A percentile compares a stretch with the other conserved stretches of the same genome.
phyloP scores from a whole-genome alignment of 345 rosid species.

The Populus pruinosa region DNA sequence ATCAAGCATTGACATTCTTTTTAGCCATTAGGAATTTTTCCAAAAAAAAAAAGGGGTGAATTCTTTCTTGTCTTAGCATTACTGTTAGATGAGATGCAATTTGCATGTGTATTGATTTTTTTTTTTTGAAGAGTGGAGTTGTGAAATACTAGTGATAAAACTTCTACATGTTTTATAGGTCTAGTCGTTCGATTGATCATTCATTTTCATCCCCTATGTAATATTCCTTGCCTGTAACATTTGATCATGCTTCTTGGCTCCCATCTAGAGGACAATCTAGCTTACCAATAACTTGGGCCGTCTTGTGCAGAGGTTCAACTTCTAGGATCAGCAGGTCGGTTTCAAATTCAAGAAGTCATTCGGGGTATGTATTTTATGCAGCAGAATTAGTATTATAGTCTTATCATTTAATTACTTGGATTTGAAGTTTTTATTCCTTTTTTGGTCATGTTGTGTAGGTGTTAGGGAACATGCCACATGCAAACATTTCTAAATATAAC shows the following conservation, averaged over 20 bases:
- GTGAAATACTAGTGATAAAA: conserved; percentile 2
- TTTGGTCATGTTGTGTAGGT: background rate
- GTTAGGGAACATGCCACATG: background rate
- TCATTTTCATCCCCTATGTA: conserved; percentile 37
- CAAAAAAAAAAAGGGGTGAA: background rate
- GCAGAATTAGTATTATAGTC: background rate
- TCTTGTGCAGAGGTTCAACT: conserved; percentile 47
- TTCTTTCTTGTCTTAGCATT: background rate
- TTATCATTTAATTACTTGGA: background rate
- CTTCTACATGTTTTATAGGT: conserved; percentile 37
- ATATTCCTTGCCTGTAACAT: conserved; percentile 4
- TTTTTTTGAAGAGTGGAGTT: background rate
- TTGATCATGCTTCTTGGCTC: background rate
- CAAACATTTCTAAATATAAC: background rate
- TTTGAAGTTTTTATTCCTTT: background rate
- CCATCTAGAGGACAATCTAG: background rate
- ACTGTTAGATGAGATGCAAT: background rate
- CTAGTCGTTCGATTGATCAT: conserved; percentile 30
- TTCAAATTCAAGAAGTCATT: conserved; percentile 64
- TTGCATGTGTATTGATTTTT: background rate
- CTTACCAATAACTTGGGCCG: conserved; percentile 2
- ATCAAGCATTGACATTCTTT: background rate
- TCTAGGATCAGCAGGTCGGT: conserved; percentile 49
- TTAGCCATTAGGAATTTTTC: background rate
- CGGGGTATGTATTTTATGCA: conserved; percentile 42